These are phyloP conservation scores for Ophiostoma novo-ulmi DNA, from an alignment of 2,329 filamentous ascomycete genomes.

Conservation along the genomic window DNA sequence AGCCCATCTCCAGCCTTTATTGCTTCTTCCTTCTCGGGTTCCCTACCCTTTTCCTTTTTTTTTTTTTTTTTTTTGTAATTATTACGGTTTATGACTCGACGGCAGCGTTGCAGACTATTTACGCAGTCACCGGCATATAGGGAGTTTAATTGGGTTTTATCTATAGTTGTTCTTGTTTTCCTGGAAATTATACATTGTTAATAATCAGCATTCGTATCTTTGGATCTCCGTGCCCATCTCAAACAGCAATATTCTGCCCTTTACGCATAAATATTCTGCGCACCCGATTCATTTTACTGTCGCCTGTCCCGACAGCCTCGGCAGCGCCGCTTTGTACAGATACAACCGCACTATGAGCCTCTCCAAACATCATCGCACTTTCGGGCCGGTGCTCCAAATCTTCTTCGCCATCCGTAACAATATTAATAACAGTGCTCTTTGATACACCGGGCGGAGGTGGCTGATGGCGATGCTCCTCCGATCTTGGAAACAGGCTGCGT, in stretches of 20 bases:
- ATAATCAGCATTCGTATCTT: too few relatives aligned
- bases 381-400: not conserved
- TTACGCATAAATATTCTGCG: not conserved
- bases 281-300: not conserved
- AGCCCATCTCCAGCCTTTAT: not conserved
- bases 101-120: constrained; percentile 9
- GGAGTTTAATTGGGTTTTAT: not conserved
- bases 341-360: not conserved
- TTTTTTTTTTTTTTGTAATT: not conserved
- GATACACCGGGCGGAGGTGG: not conserved
- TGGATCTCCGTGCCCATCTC: not conserved
- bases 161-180: not conserved
- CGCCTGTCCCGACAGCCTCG: not conserved
- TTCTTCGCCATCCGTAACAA: not conserved
- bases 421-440: not conserved
- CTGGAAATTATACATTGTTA: too few relatives aligned
- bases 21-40: not conserved
- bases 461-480: not conserved
- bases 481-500: not conserved
- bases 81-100: constrained; percentile 1
- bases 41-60: not conserved
- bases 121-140: not conserved
- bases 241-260: not conserved
- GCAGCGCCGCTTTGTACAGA: not conserved
- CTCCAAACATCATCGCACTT: not conserved